Evolutionary conservation across 2,329 filamentous ascomycete species (phyloP).

Genomic region (Fusarium mundagurra): DNA sequence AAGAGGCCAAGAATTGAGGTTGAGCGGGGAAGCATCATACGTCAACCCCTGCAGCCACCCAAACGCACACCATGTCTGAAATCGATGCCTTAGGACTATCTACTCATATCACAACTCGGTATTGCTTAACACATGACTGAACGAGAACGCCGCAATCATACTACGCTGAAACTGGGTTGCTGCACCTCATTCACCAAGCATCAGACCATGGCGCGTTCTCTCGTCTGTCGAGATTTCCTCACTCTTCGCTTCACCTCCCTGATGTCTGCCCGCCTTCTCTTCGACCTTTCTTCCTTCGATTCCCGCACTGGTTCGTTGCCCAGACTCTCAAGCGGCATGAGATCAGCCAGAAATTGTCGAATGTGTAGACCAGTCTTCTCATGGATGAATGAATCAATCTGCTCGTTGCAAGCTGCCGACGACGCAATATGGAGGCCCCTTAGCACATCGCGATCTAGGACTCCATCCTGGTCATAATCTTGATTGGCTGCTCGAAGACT

Average conservation of each 20-base stretch:
- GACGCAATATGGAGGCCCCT: slow-evolving; percentile 65
- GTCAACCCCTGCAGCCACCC: slow-evolving; percentile 18
- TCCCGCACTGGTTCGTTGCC: slow-evolving; percentile 44
- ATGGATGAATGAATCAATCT: slow-evolving; percentile 62
- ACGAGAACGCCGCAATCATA: background rate
- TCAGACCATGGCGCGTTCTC: slow-evolving; percentile 11
- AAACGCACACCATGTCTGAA: background rate
- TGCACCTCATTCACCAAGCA: background rate
- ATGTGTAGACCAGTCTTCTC: slow-evolving; percentile 63
- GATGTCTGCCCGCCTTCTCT: slow-evolving; percentile 46
- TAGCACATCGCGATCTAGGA: slow-evolving; percentile 62
- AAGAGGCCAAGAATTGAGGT: background rate
- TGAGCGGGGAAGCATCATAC: slow-evolving; percentile 29
- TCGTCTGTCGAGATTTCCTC: slow-evolving; percentile 47
- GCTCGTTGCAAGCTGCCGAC: slow-evolving; percentile 65
- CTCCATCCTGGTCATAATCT: slow-evolving; percentile 51
- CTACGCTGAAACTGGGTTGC: no score
- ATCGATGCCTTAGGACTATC: background rate
- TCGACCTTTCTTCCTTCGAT: slow-evolving; percentile 40
- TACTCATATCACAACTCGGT: background rate
- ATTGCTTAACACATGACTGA: background rate
- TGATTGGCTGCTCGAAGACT: slow-evolving; percentile 32
- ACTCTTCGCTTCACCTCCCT: slow-evolving; percentile 50
- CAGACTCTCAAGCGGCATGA: slow-evolving; percentile 61
- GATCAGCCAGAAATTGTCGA: slow-evolving; percentile 64